Percentiles rank a stretch among this genome's conserved stretches.
Evolutionary conservation across 2,329 filamentous ascomycete species (phyloP).

Genomic region (Colletotrichum higginsianum): DNA sequence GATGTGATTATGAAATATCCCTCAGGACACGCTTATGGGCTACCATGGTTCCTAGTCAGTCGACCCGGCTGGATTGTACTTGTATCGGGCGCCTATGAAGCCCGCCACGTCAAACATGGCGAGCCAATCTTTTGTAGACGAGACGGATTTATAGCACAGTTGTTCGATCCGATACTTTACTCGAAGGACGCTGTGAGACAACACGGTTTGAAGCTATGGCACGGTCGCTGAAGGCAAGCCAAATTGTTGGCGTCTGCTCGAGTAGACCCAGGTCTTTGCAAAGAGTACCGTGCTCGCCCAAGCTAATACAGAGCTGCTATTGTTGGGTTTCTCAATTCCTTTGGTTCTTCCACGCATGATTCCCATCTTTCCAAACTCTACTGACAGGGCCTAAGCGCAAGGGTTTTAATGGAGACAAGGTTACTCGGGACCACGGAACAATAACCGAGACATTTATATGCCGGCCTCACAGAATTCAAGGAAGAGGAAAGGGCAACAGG

Average conservation of each 20-base stretch:
- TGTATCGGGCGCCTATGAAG: not conserved
- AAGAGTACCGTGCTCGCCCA: too few species aligned
- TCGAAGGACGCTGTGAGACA: not conserved
- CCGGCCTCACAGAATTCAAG: not conserved
- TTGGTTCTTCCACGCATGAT: conserved; percentile 24
- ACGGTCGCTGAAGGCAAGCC: not conserved
- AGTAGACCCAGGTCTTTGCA: too few species aligned
- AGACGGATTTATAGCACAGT: not conserved
- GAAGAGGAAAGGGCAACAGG: not conserved
- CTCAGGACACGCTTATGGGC: not conserved
- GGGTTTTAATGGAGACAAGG: not conserved
- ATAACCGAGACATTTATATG: not conserved
- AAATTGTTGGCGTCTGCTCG: not conserved
- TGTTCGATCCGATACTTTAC: not conserved
- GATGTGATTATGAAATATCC: not conserved
- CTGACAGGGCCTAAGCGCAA: conserved; percentile 16
- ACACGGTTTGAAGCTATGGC: not conserved
- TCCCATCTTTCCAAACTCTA: conserved; percentile 20
- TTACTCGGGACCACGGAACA: not conserved
- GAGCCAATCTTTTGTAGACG: too few species aligned
- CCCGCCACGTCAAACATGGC: not conserved
- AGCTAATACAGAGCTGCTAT: not conserved
- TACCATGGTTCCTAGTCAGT: not conserved
- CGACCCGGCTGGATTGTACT: too few species aligned
- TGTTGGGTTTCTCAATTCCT: not conserved